Conservation (phyloP, 305 asterid genomes). For the Plantago coronopus region DNA sequence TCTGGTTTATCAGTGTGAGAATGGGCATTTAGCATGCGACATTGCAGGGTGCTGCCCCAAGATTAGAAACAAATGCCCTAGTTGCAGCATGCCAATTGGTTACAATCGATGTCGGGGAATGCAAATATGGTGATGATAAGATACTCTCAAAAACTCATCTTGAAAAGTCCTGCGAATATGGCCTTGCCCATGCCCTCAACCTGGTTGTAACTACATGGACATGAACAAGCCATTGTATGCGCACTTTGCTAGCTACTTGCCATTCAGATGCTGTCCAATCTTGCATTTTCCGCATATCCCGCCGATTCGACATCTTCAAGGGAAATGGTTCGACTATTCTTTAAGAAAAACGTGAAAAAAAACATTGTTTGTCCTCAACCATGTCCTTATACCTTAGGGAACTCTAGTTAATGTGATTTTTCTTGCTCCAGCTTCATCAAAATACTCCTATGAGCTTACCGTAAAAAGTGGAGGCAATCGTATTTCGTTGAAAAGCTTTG, state of each 20-base stretch:
- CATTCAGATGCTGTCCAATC: slow-evolving; percentile 31
- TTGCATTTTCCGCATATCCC: slow-evolving; percentile 20
- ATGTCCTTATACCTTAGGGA: slow-evolving; percentile 27
- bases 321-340: slow-evolving; percentile 33
- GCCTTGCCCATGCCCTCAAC: slow-evolving; percentile 55
- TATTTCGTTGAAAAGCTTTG: neutral
- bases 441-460: neutral
- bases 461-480: neutral
- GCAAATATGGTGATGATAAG: slow-evolving; percentile 45
- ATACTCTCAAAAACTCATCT: slow-evolving; percentile 35
- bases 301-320: slow-evolving; percentile 21
- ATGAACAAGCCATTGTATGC: slow-evolving; percentile 27
- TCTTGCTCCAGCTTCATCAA: slow-evolving; percentile 35
- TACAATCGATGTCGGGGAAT: slow-evolving; percentile 70
- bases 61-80: slow-evolving; percentile 48
- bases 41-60: slow-evolving; percentile 57
- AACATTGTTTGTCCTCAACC: slow-evolving; percentile 42
- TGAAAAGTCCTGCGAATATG: slow-evolving; percentile 31
- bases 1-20: slow-evolving; percentile 36
- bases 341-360: slow-evolving; percentile 27
- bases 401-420: slow-evolving; percentile 39
- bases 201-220: slow-evolving; percentile 32
- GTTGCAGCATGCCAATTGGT: slow-evolving; percentile 56
- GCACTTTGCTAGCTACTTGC: slow-evolving; percentile 30
- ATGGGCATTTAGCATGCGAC: slow-evolving; percentile 73